A percentile compares a stretch with the other conserved stretches of the same genome.
phyloP scores from a whole-genome alignment of 2,329 filamentous ascomycete genomes.

The Phaeoacremonium minimum region DNA sequence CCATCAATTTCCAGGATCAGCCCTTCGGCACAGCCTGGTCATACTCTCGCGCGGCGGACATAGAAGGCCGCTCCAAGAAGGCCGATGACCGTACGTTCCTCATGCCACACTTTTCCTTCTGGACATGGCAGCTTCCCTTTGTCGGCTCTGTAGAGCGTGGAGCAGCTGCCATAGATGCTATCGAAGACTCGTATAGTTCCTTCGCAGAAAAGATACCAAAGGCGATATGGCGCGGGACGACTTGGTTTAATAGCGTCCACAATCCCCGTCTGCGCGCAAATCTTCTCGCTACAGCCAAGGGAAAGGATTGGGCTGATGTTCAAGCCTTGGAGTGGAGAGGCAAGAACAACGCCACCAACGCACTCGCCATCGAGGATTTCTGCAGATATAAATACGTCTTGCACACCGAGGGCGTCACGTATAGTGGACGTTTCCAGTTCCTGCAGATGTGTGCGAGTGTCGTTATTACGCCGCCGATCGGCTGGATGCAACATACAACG shows the following conservation, averaged over 20 bases:
- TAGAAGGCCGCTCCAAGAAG: conserved; percentile 16
- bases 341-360: conserved; percentile 32
- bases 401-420: conserved; percentile 50
- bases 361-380: conserved; percentile 43
- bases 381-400: conserved; percentile 47
- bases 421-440: conserved; percentile 46
- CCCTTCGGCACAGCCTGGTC: conserved; percentile 37
- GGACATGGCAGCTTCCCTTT: conserved; percentile 48
- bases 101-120: conserved; percentile 54
- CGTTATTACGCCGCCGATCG: conserved; percentile 40
- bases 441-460: conserved; percentile 46
- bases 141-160: conserved; percentile 38
- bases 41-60: conserved; percentile 41
- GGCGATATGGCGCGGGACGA: conserved; percentile 48
- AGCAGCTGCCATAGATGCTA: conserved; percentile 23
- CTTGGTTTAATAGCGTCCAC: conserved; percentile 42
- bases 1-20: conserved; percentile 47
- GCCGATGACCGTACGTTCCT: conserved; percentile 33
- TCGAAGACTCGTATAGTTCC: conserved; percentile 24
- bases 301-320: conserved; percentile 42
- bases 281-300: conserved; percentile 27
- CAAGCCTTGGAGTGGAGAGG: conserved; percentile 31
- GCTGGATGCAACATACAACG: conserved; percentile 45
- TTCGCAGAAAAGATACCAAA: conserved; percentile 31
- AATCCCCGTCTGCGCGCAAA: conserved; percentile 34